Evolutionary conservation across 768 basidiomycete species (phyloP), one percentile per base, ranked within the genome.

Genomic region (Panaeolus papilionaceus): DNA sequence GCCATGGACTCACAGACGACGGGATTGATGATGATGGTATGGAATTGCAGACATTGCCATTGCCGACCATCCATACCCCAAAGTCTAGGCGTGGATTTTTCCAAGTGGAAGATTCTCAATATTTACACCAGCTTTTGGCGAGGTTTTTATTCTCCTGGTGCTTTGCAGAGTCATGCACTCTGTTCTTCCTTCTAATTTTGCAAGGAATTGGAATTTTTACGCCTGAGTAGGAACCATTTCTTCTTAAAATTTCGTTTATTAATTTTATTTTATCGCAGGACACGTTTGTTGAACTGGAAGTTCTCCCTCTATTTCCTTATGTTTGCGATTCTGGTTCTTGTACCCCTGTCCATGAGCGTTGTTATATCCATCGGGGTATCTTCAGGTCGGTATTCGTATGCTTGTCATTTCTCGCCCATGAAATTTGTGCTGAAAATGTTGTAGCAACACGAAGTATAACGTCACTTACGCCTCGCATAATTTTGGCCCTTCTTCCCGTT

Each of bases 141-240:
- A 80, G 89, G 49, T 81, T 79, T 0, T 75, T 89, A 7, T 94
- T 95, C 71, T 85, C 92, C 0, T 77, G 88, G 38, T 90, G 89
- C 71, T 92, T 94, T 75, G 85, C 90, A 1, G 94, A 94, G 77
- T 87, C 89, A 63, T 90, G 89, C 69, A 85, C 87, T 71, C 79
- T 95, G 67, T 94, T 94, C 72, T 69, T 88, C 12, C 80, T 95
- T 66, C 80, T 95, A 5, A 85, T 94, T 77, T 83, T 86, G n/a
- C 93, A 95, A 77, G 90, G 85, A 2, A 64, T 88, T 61, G 80
- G 83, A 45, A 49, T 89, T 0, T 81, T 94, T 42, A 79, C 84
- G 40, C 73, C 88, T 11, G 75, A 77, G 92, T 93, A 61, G 67
- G 89, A 23, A 45, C 28, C 23, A 33, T 44, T 23, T 20, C 2